These are phyloP conservation scores for Globisporangium nodosum DNA, from an alignment of 352 stramenopile genomes.

Conservation along the genomic window DNA sequence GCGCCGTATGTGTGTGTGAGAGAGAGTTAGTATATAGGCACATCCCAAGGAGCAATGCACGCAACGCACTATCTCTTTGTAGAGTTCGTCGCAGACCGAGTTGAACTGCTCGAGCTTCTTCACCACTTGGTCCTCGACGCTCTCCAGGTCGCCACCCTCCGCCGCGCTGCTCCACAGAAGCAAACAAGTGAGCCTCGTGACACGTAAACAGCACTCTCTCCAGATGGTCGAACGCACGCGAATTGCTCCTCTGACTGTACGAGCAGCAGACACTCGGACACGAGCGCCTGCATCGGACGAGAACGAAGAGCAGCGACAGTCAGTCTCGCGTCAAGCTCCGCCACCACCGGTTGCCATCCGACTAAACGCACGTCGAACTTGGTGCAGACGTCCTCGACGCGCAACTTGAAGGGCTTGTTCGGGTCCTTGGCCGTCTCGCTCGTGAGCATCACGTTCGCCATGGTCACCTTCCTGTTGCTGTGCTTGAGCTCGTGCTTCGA, in stretches of 20 bases:
- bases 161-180: neutral
- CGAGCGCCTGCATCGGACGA: constrained; percentile 41
- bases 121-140: constrained; percentile 69
- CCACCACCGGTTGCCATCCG: neutral
- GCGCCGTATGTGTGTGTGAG: neutral
- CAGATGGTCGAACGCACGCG: constrained; percentile 24
- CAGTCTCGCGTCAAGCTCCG: neutral
- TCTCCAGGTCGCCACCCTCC: constrained; percentile 27
- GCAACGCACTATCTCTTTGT: constrained; percentile 78
- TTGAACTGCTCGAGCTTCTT: constrained; percentile 88
- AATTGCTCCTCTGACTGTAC: constrained; percentile 75
- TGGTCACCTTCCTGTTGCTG: constrained; percentile 13
- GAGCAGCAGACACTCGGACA: constrained; percentile 67
- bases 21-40: neutral
- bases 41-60: neutral
- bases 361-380: constrained; percentile 65
- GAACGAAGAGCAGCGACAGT: neutral
- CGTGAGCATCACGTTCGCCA: constrained; percentile 87
- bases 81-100: constrained; percentile 83
- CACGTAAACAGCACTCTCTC: neutral
- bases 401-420: constrained; percentile 84
- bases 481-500: neutral
- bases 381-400: constrained; percentile 76
- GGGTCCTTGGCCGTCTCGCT: constrained; percentile 85
- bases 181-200: neutral